Base-by-base conservation (phyloP, 768 basidiomycete species). In the Pisolithus sp. region DNA sequence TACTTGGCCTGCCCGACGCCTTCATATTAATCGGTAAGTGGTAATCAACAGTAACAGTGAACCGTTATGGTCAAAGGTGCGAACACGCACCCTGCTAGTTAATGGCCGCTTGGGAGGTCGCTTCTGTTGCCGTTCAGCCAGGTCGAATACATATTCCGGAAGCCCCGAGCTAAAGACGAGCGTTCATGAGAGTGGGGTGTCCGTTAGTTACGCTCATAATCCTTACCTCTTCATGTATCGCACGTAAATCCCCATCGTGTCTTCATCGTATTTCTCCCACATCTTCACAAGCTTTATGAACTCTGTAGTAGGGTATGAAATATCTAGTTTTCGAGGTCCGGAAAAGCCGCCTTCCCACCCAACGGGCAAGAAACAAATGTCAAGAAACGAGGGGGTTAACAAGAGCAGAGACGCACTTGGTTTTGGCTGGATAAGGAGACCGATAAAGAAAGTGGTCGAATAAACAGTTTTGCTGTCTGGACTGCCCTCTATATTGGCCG, bases 401-500 rank as follows among this genome's bases (percentile, higher is more conserved):
- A 51, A 49, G 53, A 57, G 46, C 39, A 47, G 52, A 59, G 56
- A 76, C 79, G 73, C 72, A 96, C 94, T 79, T 71, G 83, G 88
- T 73, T 86, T 94, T 51, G 91, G 87, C 67, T 93, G 88, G 55
- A 99, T 89, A 41, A 84, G 81, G 51, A 99, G 79, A 18, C 96
- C 96, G 57, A 99, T 93, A 64, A 95, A 99, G 70, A 96, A 98
- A 1, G 89, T 92, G n/a, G 93, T 93, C n/a, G 93, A 89, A 65
- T 88, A 81, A 8, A 97, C 89, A n/a, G 81, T 76, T 41, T 84
- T 82, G 40, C 80, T 79, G 51, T 85, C 87, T 54, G 88, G 83
- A 60, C 84, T 83, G 58, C 77, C 83, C 66, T 85, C 83, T 34
- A 84, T 81, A 51, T 92, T 89, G 70, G 87, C 83, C 60, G 82